Conservation (phyloP, 345 rosid genomes). For the Hypericum androsaemum region DNA sequence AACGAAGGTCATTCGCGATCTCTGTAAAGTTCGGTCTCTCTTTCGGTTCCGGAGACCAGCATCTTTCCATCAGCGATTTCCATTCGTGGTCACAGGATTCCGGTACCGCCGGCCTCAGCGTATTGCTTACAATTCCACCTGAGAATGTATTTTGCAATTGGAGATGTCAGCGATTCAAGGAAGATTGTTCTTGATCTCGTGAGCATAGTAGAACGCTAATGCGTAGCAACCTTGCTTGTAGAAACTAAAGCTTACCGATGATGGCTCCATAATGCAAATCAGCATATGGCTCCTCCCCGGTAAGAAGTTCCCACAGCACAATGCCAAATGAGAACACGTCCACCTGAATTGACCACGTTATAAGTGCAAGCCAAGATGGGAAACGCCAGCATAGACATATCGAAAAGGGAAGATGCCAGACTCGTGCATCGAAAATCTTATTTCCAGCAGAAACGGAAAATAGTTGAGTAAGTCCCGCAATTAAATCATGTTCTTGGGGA, state of each 20-base stretch:
- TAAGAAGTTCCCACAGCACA: conserved; percentile 61
- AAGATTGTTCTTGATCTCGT: background rate
- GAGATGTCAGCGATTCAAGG: background rate
- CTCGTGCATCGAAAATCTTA: no score
- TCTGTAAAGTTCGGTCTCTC: conserved; percentile 58
- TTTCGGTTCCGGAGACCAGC: conserved; percentile 60
- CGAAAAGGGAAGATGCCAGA: no score
- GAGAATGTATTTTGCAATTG: conserved; percentile 3
- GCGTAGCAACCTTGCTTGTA: background rate
- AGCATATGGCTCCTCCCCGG: conserved; percentile 63
- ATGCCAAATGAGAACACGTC: conserved; percentile 66
- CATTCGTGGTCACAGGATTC: conserved; percentile 48
- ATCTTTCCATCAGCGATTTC: conserved; percentile 63
- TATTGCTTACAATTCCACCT: conserved; percentile 71
- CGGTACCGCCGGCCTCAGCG: conserved; percentile 50
- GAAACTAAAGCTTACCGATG: conserved; percentile 28
- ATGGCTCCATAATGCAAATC: conserved; percentile 67
- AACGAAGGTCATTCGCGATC: conserved; percentile 39
- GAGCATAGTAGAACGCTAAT: background rate
- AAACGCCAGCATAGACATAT: no score
- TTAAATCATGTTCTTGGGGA: no score
- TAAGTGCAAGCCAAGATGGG: no score
- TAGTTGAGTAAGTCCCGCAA: no score
- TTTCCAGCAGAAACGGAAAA: background rate
- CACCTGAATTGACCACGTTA: conserved; percentile 22